Evolutionary conservation across 164 flowering plant species (phyloP).

Genomic region (Sedum album): DNA sequence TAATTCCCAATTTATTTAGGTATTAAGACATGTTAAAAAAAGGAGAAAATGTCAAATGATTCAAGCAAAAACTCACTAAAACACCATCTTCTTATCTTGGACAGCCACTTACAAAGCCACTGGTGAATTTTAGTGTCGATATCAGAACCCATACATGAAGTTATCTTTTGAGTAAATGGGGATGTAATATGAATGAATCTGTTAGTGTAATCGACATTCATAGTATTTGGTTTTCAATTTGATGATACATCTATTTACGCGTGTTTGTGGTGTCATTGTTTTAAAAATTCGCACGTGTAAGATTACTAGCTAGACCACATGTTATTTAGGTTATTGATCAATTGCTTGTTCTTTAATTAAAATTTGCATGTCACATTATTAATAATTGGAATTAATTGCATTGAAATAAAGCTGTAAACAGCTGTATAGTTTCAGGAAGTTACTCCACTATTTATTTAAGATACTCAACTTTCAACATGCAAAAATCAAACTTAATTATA

Average conservation of each 20-base stretch:
- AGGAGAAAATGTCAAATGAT: background rate
- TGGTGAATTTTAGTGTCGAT: background rate
- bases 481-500: too few species aligned
- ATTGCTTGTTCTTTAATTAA: too few species aligned
- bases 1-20: background rate
- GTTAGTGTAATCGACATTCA: background rate
- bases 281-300: background rate
- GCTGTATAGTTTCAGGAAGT: too few species aligned
- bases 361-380: too few species aligned
- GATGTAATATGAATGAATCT: background rate
- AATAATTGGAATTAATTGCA: too few species aligned
- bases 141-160: background rate
- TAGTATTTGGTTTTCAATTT: background rate
- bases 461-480: too few species aligned
- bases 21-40: background rate
- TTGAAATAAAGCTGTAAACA: too few species aligned
- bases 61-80: background rate
- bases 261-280: background rate
- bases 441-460: too few species aligned
- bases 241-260: background rate
- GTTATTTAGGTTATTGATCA: too few species aligned
- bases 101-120: background rate
- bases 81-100: background rate
- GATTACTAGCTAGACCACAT: background rate
- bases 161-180: background rate